Conservation (phyloP, 257 asterid genomes). For the Solanum dulcamara region DNA sequence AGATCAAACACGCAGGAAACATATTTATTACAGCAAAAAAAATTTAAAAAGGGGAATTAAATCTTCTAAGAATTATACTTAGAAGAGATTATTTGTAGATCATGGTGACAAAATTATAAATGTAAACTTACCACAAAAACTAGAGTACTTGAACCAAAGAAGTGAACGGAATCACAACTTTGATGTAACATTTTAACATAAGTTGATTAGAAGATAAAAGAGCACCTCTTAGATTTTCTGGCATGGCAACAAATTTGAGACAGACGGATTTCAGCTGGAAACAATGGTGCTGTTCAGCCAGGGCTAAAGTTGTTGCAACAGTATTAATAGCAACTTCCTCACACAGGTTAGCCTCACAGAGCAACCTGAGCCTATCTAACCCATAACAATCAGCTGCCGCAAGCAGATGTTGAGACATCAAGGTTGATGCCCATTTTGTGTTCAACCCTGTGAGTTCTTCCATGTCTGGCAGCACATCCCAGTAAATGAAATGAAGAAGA, state of each 20-base stretch:
- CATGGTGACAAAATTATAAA: neutral
- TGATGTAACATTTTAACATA: neutral
- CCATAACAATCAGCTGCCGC: constrained; percentile 96
- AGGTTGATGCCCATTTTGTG: constrained; percentile 80
- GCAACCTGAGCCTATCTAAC: constrained; percentile 75
- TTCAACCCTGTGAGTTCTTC: constrained; percentile 81
- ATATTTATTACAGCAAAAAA: neutral
- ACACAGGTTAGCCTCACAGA: constrained; percentile 78
- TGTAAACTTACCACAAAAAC: neutral
- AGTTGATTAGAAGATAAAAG: neutral
- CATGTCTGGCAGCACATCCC: constrained; percentile 77
- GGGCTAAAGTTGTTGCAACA: constrained; percentile 91
- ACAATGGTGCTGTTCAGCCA: constrained; percentile 97
- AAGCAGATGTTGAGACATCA: constrained; percentile 93
- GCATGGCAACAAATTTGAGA: constrained; percentile 71
- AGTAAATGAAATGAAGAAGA: constrained; percentile 76
- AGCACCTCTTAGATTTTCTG: constrained; percentile 77
- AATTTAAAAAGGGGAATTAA: neutral
- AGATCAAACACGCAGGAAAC: neutral
- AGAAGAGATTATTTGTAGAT: neutral
- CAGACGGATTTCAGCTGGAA: constrained; percentile 80
- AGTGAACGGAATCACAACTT: neutral
- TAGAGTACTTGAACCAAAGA: neutral
- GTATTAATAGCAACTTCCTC: constrained; percentile 83
- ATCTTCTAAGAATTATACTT: neutral